These are phyloP conservation scores for Cochlearia excelsa DNA, from an alignment of 345 rosid species.

Conservation along the genomic window DNA sequence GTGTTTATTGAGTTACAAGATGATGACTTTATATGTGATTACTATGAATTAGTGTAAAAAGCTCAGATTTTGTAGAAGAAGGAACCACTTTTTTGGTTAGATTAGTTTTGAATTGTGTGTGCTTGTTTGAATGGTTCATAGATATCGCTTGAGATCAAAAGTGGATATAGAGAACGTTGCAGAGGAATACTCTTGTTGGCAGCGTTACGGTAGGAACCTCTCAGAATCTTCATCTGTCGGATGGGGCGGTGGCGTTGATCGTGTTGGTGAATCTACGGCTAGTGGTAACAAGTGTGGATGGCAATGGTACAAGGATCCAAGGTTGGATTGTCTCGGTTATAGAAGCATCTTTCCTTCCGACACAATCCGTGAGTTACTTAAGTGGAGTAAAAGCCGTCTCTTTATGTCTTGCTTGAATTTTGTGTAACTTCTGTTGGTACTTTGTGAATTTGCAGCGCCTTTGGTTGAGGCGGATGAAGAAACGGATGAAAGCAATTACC, in stretches of 20 bases:
- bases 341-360: slow-evolving; percentile 67
- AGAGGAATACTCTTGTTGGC: slow-evolving; percentile 78
- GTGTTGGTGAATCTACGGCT: slow-evolving; percentile 51
- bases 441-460: slow-evolving; percentile 56
- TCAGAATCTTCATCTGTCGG: slow-evolving; percentile 58
- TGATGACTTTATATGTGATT: neutral
- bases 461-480: slow-evolving; percentile 75
- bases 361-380: slow-evolving; percentile 50
- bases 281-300: slow-evolving; percentile 56
- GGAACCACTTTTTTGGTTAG: neutral
- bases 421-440: neutral
- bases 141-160: slow-evolving; percentile 81
- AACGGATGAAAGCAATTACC: slow-evolving; percentile 65
- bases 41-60: neutral
- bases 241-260: slow-evolving; percentile 62
- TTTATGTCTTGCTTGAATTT: slow-evolving; percentile 1
- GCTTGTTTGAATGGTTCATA: slow-evolving; percentile 31
- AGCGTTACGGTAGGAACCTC: slow-evolving; percentile 56
- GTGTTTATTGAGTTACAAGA: neutral
- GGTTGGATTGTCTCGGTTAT: slow-evolving; percentile 74
- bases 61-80: neutral
- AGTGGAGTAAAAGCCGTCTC: neutral
- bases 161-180: slow-evolving; percentile 80
- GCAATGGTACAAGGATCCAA: slow-evolving; percentile 92
- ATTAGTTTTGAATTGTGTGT: slow-evolving; percentile 14